These are phyloP conservation scores for Linnemannia hyalina DNA, from an alignment of 192 early-diverging fungal genomes.

Conservation along the genomic window DNA sequence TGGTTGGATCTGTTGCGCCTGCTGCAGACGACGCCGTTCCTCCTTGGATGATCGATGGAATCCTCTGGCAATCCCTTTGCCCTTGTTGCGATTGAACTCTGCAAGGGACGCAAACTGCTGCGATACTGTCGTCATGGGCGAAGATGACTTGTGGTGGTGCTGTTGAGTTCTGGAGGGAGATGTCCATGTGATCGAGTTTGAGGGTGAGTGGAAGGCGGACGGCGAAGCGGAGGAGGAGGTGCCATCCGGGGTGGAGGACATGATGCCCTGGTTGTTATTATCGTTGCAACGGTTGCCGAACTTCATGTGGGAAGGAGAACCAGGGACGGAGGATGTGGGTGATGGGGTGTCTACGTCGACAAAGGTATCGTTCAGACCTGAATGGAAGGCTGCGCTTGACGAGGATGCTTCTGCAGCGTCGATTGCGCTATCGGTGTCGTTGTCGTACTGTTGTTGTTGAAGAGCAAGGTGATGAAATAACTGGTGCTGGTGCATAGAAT, in stretches of 20 bases:
- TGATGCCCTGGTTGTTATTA: background rate
- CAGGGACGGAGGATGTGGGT: background rate
- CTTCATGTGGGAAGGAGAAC: background rate
- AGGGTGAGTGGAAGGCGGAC: slow-evolving; percentile 19
- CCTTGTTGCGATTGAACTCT: slow-evolving; percentile 13
- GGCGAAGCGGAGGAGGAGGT: slow-evolving; percentile 12
- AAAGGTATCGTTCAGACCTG: background rate
- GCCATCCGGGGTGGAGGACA: background rate
- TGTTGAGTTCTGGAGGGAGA: slow-evolving; percentile 11
- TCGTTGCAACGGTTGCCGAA: background rate
- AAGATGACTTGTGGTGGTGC: background rate
- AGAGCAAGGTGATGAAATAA: slow-evolving; percentile 19
- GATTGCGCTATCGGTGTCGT: background rate
- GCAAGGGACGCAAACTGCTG: slow-evolving; percentile 1
- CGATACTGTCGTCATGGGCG: background rate
- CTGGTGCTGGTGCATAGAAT: slow-evolving; percentile 11
- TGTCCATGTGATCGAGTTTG: slow-evolving; percentile 34
- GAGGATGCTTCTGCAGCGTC: background rate
- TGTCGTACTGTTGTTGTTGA: slow-evolving; percentile 9
- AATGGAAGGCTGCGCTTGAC: background rate
- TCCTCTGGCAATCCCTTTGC: slow-evolving; percentile 9
- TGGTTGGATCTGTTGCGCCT: slow-evolving; percentile 1
- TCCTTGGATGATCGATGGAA: slow-evolving; percentile 11
- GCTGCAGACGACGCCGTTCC: background rate
- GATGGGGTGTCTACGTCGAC: background rate